A percentile compares a stretch with the other conserved stretches of the same genome.
phyloP scores from a whole-genome alignment of 257 asterid species.

The Leptodermis oblonga region DNA sequence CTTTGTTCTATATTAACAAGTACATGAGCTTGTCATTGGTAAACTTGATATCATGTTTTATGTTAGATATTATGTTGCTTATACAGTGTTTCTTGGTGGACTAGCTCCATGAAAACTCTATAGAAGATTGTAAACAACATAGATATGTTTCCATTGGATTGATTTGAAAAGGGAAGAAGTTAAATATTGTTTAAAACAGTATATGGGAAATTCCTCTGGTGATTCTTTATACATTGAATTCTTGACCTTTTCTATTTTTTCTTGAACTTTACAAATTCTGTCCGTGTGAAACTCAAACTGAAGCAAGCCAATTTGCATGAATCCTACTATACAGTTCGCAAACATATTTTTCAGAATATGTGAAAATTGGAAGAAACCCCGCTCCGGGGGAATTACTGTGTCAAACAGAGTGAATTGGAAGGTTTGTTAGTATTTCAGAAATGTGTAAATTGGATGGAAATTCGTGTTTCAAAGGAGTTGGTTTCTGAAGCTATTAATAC shows the following conservation, averaged over 20 bases:
- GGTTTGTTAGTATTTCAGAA: background rate
- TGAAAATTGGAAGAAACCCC: background rate
- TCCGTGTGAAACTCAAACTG: slow-evolving; percentile 1
- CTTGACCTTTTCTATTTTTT: background rate
- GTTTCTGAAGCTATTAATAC: background rate
- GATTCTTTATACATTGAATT: background rate
- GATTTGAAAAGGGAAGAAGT: background rate
- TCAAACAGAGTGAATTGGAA: background rate
- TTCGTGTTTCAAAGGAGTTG: background rate
- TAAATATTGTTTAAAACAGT: background rate
- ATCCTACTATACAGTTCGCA: too few relatives aligned
- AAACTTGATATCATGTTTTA: background rate
- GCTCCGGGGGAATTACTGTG: too few relatives aligned
- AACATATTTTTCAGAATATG: background rate
- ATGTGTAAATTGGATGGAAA: background rate
- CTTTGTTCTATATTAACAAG: background rate
- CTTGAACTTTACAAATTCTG: background rate
- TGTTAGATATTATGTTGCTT: background rate
- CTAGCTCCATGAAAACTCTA: background rate
- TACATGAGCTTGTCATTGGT: background rate
- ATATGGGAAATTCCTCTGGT: background rate
- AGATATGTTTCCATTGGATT: background rate
- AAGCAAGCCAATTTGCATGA: background rate
- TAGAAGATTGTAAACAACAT: background rate
- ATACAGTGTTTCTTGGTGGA: background rate